phyloP scores from a whole-genome alignment of 108 stramenopile genomes.

The Nitzschia inconspicua region DNA sequence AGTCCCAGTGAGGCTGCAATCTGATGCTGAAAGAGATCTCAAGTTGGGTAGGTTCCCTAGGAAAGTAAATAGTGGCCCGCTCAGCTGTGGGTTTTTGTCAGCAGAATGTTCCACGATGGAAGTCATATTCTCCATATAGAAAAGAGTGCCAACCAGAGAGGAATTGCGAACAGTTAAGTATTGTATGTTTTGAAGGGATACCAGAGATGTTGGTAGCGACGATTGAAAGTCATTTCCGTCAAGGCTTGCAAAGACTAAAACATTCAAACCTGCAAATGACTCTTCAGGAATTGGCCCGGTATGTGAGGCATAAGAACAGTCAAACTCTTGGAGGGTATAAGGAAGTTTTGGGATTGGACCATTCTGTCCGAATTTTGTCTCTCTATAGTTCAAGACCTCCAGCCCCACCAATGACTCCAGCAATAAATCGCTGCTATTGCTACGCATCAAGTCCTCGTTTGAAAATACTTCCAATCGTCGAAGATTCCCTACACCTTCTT shows the following conservation, averaged over 20 bases:
- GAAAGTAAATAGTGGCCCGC: slow-evolving; percentile 1
- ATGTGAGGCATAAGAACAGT: slow-evolving; percentile 10
- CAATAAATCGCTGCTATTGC: background rate
- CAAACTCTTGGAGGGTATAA: slow-evolving; percentile 2
- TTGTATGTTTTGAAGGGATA: background rate
- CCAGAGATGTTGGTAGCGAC: background rate
- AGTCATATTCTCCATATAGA: slow-evolving; percentile 7
- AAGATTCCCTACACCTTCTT: slow-evolving; percentile 4
- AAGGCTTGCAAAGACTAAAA: background rate
- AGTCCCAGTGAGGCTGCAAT: slow-evolving; percentile 11
- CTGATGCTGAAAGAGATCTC: slow-evolving; percentile 6
- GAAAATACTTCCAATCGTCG: background rate
- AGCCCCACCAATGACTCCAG: background rate
- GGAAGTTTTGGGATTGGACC: slow-evolving; percentile 7
- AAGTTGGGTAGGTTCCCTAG: slow-evolving; percentile 1
- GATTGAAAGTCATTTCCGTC: slow-evolving; percentile 9
- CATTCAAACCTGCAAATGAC: slow-evolving; percentile 3
- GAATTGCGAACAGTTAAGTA: slow-evolving; percentile 6
- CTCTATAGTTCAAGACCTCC: slow-evolving; percentile 4
- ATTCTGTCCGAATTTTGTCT: slow-evolving; percentile 1
- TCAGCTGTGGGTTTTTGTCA: slow-evolving; percentile 9
- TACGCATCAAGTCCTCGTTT: slow-evolving; percentile 1
- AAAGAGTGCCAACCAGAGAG: background rate
- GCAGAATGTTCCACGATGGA: slow-evolving; percentile 15
- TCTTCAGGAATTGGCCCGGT: background rate